Conservation (phyloP, 2,329 filamentous ascomycete genomes). For the Penicillium psychrosexuale region DNA sequence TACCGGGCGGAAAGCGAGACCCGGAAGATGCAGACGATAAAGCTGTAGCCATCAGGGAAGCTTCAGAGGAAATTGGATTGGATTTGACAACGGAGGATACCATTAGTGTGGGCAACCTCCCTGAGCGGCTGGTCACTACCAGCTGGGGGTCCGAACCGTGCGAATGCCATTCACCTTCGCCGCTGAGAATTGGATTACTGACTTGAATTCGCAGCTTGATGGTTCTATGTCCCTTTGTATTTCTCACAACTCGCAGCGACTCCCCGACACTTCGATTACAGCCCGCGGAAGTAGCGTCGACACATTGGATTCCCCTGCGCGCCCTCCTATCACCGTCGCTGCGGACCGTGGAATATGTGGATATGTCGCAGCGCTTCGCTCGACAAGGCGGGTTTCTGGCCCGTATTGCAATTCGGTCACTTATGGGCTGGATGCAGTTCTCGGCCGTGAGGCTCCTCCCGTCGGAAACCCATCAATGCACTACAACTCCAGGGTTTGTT, state of each 20-base stretch:
- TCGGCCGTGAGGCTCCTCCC: slow-evolving; percentile 62
- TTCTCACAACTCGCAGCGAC: slow-evolving; percentile 57
- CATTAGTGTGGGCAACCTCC: slow-evolving; percentile 58
- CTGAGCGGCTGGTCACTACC: slow-evolving; percentile 63
- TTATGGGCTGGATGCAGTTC: slow-evolving; percentile 66
- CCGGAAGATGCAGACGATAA: slow-evolving; percentile 61
- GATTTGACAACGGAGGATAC: slow-evolving; percentile 52
- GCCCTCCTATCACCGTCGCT: slow-evolving; percentile 58
- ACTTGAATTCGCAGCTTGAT: slow-evolving; percentile 51
- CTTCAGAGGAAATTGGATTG: slow-evolving; percentile 64
- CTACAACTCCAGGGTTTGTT: slow-evolving; percentile 52
- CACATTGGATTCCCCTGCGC: slow-evolving; percentile 66
- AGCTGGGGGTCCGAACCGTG: slow-evolving; percentile 64
- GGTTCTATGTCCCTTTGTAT: slow-evolving; percentile 68
- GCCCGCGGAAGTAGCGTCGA: slow-evolving; percentile 64
- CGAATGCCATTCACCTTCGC: background rate
- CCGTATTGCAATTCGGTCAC: slow-evolving; percentile 53
- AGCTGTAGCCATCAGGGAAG: slow-evolving; percentile 62
- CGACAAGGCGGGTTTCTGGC: slow-evolving; percentile 54
- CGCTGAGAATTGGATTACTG: slow-evolving; percentile 6
- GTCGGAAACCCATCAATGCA: slow-evolving; percentile 59
- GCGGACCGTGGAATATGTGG: slow-evolving; percentile 61
- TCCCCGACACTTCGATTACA: slow-evolving; percentile 61
- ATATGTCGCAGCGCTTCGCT: slow-evolving; percentile 61
- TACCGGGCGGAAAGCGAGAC: slow-evolving; percentile 66